A percentile compares a stretch with the other conserved stretches of the same genome.
Conservation (phyloP, 2,329 filamentous ascomycete species). For the Fusarium sp. region DNA sequence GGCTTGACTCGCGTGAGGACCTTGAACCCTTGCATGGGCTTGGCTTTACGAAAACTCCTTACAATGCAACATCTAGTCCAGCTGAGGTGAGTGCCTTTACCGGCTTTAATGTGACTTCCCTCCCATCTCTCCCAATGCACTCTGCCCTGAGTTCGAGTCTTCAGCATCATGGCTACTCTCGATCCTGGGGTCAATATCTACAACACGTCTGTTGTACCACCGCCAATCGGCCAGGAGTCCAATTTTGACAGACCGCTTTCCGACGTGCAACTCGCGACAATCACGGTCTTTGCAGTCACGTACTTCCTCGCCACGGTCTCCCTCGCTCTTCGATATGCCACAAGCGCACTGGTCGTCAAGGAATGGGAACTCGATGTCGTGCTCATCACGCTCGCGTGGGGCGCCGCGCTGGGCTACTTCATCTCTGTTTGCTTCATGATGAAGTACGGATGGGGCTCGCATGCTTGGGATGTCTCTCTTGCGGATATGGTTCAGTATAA, state of each 20-base stretch:
- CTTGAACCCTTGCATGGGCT: not conserved
- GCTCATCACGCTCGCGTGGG: not conserved
- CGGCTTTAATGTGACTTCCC: not conserved
- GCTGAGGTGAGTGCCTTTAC: not conserved
- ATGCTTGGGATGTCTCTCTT: not conserved
- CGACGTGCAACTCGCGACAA: not conserved
- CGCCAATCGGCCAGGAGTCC: not conserved
- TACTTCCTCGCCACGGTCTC: not conserved
- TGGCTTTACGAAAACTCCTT: not conserved
- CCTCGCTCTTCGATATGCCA: not conserved
- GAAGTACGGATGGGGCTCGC: conserved; percentile 2
- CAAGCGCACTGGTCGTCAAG: not conserved
- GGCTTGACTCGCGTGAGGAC: not conserved
- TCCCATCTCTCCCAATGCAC: not conserved
- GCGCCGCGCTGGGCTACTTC: not conserved
- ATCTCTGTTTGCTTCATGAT: conserved; percentile 2
- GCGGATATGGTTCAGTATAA: no score
- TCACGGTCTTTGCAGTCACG: not conserved
- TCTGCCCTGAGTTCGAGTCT: not conserved
- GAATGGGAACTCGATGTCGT: not conserved
- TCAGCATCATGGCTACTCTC: not conserved
- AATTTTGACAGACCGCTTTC: not conserved
- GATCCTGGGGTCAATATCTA: not conserved
- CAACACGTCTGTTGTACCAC: not conserved
- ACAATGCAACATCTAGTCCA: not conserved